Conservation (phyloP, 352 stramenopile species). For the Achlya hypogyna region DNA sequence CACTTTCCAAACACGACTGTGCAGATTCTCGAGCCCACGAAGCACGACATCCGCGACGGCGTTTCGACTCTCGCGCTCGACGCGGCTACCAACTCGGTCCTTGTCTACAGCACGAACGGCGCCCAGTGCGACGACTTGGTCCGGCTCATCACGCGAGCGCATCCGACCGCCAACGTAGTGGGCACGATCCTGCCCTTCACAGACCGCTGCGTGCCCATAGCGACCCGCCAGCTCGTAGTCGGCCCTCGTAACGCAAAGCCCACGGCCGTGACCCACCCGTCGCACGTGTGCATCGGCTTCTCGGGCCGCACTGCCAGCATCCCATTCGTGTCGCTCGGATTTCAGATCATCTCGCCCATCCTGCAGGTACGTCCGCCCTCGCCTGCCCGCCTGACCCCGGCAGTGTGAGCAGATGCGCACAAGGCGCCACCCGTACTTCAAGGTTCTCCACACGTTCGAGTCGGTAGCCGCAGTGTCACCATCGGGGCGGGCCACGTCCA, state of each 20-base stretch:
- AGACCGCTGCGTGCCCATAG: conserved; percentile 33
- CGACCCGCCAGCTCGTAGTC: not conserved
- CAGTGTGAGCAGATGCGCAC: conserved; percentile 1
- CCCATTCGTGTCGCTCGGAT: conserved; percentile 37
- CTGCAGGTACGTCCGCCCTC: conserved; percentile 17
- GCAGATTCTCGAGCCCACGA: conserved; percentile 31
- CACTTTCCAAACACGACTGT: conserved; percentile 39
- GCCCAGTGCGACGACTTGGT: conserved; percentile 38
- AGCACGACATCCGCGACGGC: not conserved
- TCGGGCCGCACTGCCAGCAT: conserved; percentile 28
- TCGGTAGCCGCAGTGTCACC: conserved; percentile 20
- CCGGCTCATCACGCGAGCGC: conserved; percentile 28
- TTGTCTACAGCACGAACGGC: conserved; percentile 48
- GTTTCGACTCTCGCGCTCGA: not conserved
- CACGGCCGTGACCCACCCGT: conserved; percentile 20
- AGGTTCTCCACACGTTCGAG: conserved; percentile 29
- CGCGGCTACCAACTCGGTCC: conserved; percentile 28
- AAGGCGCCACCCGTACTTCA: not conserved
- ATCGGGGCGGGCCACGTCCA: conserved; percentile 13
- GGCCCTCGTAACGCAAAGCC: not conserved
- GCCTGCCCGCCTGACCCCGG: not conserved
- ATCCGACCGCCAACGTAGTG: conserved; percentile 29
- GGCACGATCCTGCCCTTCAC: conserved; percentile 35
- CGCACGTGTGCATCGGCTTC: conserved; percentile 37
- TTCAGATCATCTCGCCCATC: conserved; percentile 35